These are phyloP conservation scores for Apiospora koreana DNA, from an alignment of 2,329 filamentous ascomycete genomes.

Conservation along the genomic window DNA sequence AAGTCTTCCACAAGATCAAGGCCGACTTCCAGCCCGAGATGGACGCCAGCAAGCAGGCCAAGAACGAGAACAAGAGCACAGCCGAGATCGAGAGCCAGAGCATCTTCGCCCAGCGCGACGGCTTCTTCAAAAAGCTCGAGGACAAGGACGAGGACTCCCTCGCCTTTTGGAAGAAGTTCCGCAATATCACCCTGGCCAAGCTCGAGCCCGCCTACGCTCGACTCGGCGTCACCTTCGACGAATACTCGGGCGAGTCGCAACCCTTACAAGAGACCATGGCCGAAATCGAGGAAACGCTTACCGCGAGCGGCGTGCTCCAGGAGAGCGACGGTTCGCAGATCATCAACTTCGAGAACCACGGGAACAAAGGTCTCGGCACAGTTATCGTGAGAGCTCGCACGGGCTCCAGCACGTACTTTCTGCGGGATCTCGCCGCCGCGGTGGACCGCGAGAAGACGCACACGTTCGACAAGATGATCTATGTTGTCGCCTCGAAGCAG, in stretches of 20 bases:
- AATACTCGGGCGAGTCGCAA: slow-evolving; percentile 67
- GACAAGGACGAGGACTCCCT: slow-evolving; percentile 55
- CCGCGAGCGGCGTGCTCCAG: slow-evolving; percentile 60
- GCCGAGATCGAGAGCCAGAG: slow-evolving; percentile 39
- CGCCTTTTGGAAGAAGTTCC: slow-evolving; percentile 54
- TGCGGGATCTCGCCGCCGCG: slow-evolving; percentile 68
- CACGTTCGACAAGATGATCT: slow-evolving; percentile 40
- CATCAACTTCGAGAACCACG: slow-evolving; percentile 70
- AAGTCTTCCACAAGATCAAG: slow-evolving; percentile 68
- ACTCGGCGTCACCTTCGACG: slow-evolving; percentile 57
- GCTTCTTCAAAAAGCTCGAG: slow-evolving; percentile 61
- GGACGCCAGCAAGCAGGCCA: slow-evolving; percentile 51
- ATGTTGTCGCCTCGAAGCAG: slow-evolving; percentile 39
- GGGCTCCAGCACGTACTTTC: slow-evolving; percentile 68
- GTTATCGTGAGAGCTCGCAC: slow-evolving; percentile 64
- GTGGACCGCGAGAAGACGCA: slow-evolving; percentile 60
- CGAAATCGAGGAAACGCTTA: slow-evolving; percentile 59
- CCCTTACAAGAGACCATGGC: slow-evolving; percentile 50
- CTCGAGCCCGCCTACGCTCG: slow-evolving; percentile 56
- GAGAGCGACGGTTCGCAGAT: slow-evolving; percentile 61
- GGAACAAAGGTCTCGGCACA: slow-evolving; percentile 66
- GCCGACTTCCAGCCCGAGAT: slow-evolving; percentile 55
- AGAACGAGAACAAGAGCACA: slow-evolving; percentile 39
- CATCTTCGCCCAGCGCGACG: slow-evolving; percentile 49
- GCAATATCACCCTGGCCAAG: slow-evolving; percentile 54